Base-by-base conservation (phyloP, 768 basidiomycete species). In the Scleroderma citrinum region DNA sequence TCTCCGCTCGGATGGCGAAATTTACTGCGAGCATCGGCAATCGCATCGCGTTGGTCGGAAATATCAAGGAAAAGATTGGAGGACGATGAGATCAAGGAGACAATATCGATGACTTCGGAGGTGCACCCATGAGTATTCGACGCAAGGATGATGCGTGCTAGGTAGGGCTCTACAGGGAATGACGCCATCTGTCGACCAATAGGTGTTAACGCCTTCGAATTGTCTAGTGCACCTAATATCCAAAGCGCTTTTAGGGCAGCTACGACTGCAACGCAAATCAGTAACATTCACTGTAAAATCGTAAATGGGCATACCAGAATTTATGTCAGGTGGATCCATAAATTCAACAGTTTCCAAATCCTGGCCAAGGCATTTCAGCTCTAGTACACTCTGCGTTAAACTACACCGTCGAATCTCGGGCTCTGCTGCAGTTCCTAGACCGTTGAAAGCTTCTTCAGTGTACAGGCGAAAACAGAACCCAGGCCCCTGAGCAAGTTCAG, bases 381-480 rank as follows among this genome's bases (percentile, higher is more conserved):
- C 87, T 26, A 99, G 75, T 23, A 92, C 76, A 48, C 87, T 88
- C 17, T 87, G 83, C 5, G 87, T 81, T 26, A 98, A 74, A 60
- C 87, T 87, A 59, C 85, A 88, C 11, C 96, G 82, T 54, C 85
- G 79, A 40, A 99, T 96, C 68, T 98, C 96, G 1, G 95, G 95
- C 57, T 90, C 82, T 13, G 83, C 73, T 8, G 87, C 77, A 12
- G 75, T 56, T 5, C 72, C 69, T 76, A 98, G 78, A 11, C 69
- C 66, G 39, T 78, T 72, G 67, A 87, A 98, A 5, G 81, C 77
- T 3, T 80, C 74, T 63, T 94, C 87, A 0, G 95, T 92, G 69
- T 95, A 99, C 12, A 99, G 71, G 20, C 96, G 81, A 69, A 89
- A 99, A 67, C 96, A 99, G 41, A 77, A 73, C 7, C 96, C 96